Evolutionary conservation across 2,329 filamentous ascomycete genomes (phyloP), one percentile per base, ranked within the genome.

Genomic region (Aspergillus viridinutans): DNA sequence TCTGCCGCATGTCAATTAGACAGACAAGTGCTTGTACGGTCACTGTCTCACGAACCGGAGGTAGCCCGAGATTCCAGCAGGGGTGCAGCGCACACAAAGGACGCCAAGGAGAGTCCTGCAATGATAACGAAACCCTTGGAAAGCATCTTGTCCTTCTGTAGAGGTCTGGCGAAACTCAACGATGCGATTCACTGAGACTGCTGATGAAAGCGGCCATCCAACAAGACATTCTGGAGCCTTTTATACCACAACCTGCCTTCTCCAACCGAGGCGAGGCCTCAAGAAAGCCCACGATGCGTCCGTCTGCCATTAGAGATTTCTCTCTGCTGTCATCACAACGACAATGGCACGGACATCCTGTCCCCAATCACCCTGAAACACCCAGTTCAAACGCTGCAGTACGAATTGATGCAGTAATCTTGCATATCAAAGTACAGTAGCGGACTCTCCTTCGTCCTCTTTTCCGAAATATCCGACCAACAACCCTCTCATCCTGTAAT

Each of bases 1-100:
- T 61, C 67, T 68, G 20, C 7, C 32, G 5, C 32, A 38, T 38
- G 32, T 38, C 32, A 38, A 38, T 7, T 17, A 38, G 32, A 38
- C 32, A 7, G 32, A 17, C 5, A 17, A 38, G 32, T 17, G 12
- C 32, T 12, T 38, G 5, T 7, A 17, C 14, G 14, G 5, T 2
- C 32, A 38, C 14, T 17, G 14, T 38, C 32, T 17, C 32, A 38
- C 32, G 32, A 38, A 38, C 14, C 14, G 32, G 32, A 14, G 5
- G 32, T 38, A 17, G 32, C 32, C 14, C 32, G 14, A 38, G 14
- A 38, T 38, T 38, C 32, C 14, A 38, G 32, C 14, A 14, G 17
- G 14, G 32, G 32, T 7, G 32, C 32, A 38, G 32, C 32, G 14
- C 32, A 38, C 32, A 38, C 32, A 17, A 17, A 38, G 14, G 32